Percentiles rank a stretch among this genome's conserved stretches.
phyloP scores from a whole-genome alignment of 768 basidiomycete species.

The Pholiota conissans region DNA sequence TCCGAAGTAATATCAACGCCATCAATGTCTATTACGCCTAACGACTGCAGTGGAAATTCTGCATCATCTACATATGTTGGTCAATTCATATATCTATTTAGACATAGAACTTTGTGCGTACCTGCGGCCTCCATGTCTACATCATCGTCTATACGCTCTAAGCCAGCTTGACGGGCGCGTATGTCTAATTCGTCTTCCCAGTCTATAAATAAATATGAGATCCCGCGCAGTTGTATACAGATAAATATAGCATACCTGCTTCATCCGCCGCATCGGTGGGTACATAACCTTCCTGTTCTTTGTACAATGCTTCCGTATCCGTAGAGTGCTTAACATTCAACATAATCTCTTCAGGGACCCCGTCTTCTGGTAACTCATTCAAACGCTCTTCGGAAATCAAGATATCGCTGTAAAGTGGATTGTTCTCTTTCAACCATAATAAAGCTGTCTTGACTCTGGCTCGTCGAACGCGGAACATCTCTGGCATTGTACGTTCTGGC shows the following conservation, averaged over 20 bases:
- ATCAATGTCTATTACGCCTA: slow-evolving; percentile 26
- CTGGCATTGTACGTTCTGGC: not conserved
- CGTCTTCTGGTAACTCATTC: slow-evolving; percentile 27
- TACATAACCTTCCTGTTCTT: slow-evolving; percentile 32
- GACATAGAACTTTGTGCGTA: no score
- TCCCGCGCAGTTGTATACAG: no score
- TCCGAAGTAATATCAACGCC: not conserved
- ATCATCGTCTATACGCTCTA: no score
- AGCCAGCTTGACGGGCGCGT: no score
- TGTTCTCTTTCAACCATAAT: slow-evolving; percentile 13
- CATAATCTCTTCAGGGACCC: slow-evolving; percentile 29
- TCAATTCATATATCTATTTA: no score
- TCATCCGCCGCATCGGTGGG: slow-evolving; percentile 14
- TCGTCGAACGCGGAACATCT: slow-evolving; percentile 16
- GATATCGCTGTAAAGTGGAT: slow-evolving; percentile 12
- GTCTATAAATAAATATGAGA: no score
- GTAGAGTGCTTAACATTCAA: slow-evolving; percentile 13
- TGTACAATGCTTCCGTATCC: slow-evolving; percentile 15
- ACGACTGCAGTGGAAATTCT: no score
- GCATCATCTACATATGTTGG: no score
- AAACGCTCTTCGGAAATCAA: slow-evolving; percentile 15
- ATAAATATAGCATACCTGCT: no score
- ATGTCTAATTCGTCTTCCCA: no score
- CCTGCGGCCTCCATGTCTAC: no score
- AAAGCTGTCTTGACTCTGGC: slow-evolving; percentile 3